Conservation (phyloP, 306 rosid species). For the Cicer yamashitae region DNA sequence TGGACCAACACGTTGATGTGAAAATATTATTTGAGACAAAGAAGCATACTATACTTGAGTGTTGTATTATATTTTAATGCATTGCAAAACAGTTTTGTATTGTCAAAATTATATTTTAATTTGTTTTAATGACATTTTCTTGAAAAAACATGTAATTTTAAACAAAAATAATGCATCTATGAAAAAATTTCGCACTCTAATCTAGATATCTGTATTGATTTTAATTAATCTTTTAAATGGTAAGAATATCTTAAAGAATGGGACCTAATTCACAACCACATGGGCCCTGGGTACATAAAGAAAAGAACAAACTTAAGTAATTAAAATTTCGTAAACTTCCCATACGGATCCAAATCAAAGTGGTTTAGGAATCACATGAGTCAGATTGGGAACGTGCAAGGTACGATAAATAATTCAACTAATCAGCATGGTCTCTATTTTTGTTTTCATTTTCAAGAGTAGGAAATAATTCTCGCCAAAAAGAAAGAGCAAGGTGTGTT, state of each 20-base stretch:
- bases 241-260: constrained; percentile 31
- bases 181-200: neutral
- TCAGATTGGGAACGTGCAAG: constrained; percentile 43
- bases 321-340: neutral
- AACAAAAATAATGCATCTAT: neutral
- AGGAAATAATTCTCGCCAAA: too few species aligned
- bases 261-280: constrained; percentile 29
- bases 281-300: neutral
- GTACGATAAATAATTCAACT: constrained; percentile 30
- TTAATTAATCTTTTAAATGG: neutral
- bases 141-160: neutral
- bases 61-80: constrained; percentile 1
- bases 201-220: constrained; percentile 30
- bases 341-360: constrained; percentile 41
- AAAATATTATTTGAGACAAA: neutral
- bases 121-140: neutral
- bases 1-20: too few species aligned
- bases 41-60: neutral
- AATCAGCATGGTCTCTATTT: neutral
- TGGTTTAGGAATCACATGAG: constrained; percentile 48
- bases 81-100: neutral
- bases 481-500: too few species aligned
- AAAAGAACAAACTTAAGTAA: neutral
- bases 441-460: too few species aligned
- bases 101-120: neutral